These are phyloP conservation scores for Geotrichum bryndzae DNA, from an alignment of 1,139 yeast genomes.

Conservation along the genomic window DNA sequence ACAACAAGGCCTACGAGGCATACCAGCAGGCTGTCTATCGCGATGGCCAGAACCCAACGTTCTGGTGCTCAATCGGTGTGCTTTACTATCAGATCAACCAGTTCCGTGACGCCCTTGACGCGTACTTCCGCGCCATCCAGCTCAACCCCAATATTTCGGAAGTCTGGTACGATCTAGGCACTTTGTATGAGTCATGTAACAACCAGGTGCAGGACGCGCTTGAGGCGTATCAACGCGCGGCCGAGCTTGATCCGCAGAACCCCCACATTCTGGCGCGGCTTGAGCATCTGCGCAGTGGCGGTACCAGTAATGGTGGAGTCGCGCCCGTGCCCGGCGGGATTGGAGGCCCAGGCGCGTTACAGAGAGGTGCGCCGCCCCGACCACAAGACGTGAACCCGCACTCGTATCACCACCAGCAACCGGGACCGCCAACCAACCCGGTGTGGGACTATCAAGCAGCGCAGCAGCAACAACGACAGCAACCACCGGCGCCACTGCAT, in stretches of 20 bases:
- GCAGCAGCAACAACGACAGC: background rate
- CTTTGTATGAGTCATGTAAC: conserved; percentile 92
- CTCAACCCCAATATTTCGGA: conserved; percentile 92
- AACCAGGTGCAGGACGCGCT: conserved; percentile 91
- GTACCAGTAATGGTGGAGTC: conserved; percentile 36
- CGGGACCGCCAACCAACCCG: conserved; percentile 5
- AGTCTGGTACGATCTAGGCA: conserved; percentile 98
- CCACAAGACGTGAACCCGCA: conserved; percentile 42
- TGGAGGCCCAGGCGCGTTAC: conserved; percentile 47
- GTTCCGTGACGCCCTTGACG: conserved; percentile 93
- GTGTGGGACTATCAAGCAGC: conserved; percentile 1
- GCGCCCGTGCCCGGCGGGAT: background rate
- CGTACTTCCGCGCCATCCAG: conserved; percentile 92
- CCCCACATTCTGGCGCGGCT: conserved; percentile 90
- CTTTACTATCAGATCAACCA: conserved; percentile 92
- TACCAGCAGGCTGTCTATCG: conserved; percentile 98
- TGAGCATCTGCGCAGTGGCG: conserved; percentile 67
- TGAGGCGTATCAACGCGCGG: conserved; percentile 95
- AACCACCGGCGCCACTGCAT: background rate
- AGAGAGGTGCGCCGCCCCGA: conserved; percentile 28
- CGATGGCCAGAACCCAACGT: conserved; percentile 93
- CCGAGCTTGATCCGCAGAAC: conserved; percentile 87
- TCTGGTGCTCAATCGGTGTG: conserved; percentile 98
- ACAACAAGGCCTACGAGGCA: conserved; percentile 94
- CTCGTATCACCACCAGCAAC: conserved; percentile 27